phyloP scores from a whole-genome alignment of 2,329 filamentous ascomycete genomes.

The Talaromyces sp. region DNA sequence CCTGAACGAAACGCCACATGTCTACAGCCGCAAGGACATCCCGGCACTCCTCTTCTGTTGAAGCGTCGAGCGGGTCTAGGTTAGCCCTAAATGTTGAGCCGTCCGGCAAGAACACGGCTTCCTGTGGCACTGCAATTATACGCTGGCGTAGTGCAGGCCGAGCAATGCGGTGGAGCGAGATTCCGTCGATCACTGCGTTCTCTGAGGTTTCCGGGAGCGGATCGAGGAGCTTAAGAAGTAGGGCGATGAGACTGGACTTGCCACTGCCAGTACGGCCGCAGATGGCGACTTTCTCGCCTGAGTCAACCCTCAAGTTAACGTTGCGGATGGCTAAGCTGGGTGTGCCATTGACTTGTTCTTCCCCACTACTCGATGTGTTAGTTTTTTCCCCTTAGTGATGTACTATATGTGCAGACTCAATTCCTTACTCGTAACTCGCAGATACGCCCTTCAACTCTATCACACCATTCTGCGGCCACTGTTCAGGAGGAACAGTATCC shows the following conservation, averaged over 20 bases:
- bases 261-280: slow-evolving; percentile 34
- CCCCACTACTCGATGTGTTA: neutral
- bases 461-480: slow-evolving; percentile 7
- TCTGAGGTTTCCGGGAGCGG: neutral
- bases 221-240: slow-evolving; percentile 6
- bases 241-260: slow-evolving; percentile 34
- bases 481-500: neutral
- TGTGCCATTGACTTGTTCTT: neutral
- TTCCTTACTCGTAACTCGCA: slow-evolving; percentile 8
- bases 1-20: slow-evolving; percentile 31
- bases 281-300: slow-evolving; percentile 38
- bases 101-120: slow-evolving; percentile 39
- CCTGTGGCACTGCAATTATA: slow-evolving; percentile 42
- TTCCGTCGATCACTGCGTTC: neutral
- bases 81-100: slow-evolving; percentile 31
- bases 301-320: slow-evolving; percentile 43
- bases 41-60: slow-evolving; percentile 30
- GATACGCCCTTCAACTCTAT: slow-evolving; percentile 9
- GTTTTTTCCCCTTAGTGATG: neutral
- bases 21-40: slow-evolving; percentile 34
- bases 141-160: slow-evolving; percentile 36
- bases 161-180: slow-evolving; percentile 22
- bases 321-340: slow-evolving; percentile 38
- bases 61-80: slow-evolving; percentile 31
- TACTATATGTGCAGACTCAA: neutral